Percentiles rank a stretch among this genome's conserved stretches.
phyloP scores from a whole-genome alignment of 441 rosid species.

The Gossypium aridum region DNA sequence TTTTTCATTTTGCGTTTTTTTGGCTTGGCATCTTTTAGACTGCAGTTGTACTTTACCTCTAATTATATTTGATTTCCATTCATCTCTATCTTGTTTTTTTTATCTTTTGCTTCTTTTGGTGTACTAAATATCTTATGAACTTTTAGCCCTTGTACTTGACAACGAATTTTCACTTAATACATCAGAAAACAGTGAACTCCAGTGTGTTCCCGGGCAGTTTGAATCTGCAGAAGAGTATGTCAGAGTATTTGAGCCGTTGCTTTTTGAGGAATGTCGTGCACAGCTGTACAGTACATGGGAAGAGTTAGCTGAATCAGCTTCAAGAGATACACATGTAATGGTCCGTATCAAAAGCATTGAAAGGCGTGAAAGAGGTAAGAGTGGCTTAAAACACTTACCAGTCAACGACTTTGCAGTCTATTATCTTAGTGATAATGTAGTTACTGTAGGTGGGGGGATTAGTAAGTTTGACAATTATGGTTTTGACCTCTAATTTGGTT shows the following conservation, averaged over 20 bases:
- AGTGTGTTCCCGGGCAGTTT: slow-evolving; percentile 83
- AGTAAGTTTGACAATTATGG: background rate
- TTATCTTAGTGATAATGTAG: background rate
- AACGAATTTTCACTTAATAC: background rate
- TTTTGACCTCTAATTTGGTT: too few relatives aligned
- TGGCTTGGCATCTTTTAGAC: too few relatives aligned
- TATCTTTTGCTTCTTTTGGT: background rate
- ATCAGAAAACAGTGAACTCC: slow-evolving; percentile 87
- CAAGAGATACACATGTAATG: slow-evolving; percentile 51
- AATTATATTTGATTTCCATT: background rate
- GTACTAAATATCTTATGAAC: background rate
- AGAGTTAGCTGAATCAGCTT: slow-evolving; percentile 63
- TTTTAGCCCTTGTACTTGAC: slow-evolving; percentile 8
- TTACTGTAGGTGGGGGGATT: too few relatives aligned
- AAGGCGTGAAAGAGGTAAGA: slow-evolving; percentile 84
- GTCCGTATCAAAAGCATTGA: slow-evolving; percentile 75
- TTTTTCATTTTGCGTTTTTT: background rate
- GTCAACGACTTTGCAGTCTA: background rate
- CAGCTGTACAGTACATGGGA: slow-evolving; percentile 96
- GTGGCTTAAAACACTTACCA: too few relatives aligned
- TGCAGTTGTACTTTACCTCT: background rate
- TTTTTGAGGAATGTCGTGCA: slow-evolving; percentile 98
- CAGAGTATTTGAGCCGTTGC: slow-evolving; percentile 93
- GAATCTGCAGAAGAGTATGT: slow-evolving; percentile 90
- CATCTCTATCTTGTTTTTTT: background rate